These are phyloP conservation scores for Coprinellus micaceus DNA, from an alignment of 768 basidiomycete genomes.

Conservation along the genomic window DNA sequence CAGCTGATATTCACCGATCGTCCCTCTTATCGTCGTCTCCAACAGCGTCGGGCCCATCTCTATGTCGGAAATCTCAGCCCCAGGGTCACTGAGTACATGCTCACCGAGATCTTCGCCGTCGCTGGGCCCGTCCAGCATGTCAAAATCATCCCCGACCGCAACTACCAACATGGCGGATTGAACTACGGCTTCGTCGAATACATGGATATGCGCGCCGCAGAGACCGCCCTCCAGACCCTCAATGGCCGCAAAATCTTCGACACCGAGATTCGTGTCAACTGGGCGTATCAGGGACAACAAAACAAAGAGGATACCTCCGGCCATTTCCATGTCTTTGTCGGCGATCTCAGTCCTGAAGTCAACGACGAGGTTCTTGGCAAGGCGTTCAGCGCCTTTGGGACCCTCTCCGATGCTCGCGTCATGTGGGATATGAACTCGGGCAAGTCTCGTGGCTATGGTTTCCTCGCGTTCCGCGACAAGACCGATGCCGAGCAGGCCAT, in stretches of 20 bases:
- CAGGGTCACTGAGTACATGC: conserved; percentile 98
- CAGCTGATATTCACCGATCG: conserved; percentile 18
- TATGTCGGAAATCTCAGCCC: conserved; percentile 98
- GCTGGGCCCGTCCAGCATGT: conserved; percentile 97
- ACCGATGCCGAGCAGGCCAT: conserved; percentile 99
- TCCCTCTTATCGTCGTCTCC: conserved; percentile 17
- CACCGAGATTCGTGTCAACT: conserved; percentile 98
- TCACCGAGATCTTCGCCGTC: conserved; percentile 95
- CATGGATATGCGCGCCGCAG: conserved; percentile 96
- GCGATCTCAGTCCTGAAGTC: conserved; percentile 98
- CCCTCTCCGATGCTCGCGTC: conserved; percentile 94
- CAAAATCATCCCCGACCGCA: conserved; percentile 99
- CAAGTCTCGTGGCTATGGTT: conserved; percentile 96
- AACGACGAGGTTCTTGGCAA: conserved; percentile 96
- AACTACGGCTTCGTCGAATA: conserved; percentile 99
- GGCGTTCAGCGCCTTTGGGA: conserved; percentile 96
- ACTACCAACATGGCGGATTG: conserved; percentile 98
- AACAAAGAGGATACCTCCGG: conserved; percentile 98
- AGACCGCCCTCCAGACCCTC: conserved; percentile 96
- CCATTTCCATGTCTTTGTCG: conserved; percentile 98
- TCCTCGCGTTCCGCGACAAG: conserved; percentile 98
- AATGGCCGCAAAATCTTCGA: conserved; percentile 99
- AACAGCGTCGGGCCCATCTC: conserved; percentile 88
- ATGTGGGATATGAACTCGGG: conserved; percentile 99
- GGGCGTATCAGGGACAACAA: conserved; percentile 98